These are phyloP conservation scores for Mycena venus DNA, from an alignment of 768 basidiomycete species.

Conservation along the genomic window DNA sequence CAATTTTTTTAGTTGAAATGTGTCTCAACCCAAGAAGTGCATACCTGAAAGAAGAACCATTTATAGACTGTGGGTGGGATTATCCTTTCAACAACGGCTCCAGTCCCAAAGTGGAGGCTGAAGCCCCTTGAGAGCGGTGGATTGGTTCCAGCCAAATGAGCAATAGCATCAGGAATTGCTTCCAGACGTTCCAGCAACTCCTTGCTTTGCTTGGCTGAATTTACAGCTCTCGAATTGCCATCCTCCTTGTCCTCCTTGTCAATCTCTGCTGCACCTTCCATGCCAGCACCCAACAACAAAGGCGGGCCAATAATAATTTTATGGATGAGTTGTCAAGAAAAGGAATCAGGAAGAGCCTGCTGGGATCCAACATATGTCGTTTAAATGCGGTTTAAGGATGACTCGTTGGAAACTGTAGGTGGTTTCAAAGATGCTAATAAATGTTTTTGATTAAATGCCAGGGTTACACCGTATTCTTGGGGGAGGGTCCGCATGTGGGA, in stretches of 20 bases:
- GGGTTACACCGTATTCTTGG: conserved; percentile 30
- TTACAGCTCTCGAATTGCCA: background rate
- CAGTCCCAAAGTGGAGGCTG: background rate
- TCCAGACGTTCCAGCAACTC: background rate
- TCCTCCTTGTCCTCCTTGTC: background rate
- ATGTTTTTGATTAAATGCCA: conserved; percentile 34
- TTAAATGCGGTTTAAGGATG: background rate
- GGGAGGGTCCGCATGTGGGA: conserved; percentile 18
- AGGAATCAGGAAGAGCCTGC: background rate
- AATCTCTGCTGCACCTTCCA: background rate
- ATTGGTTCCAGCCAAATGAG: background rate
- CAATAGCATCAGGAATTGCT: background rate
- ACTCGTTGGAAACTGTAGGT: conserved; percentile 19
- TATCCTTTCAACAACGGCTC: background rate
- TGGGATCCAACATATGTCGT: background rate
- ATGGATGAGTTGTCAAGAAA: background rate
- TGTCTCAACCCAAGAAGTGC: too few relatives aligned
- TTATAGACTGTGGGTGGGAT: background rate
- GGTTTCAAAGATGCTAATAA: conserved; percentile 22
- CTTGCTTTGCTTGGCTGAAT: too few relatives aligned
- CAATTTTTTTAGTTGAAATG: background rate
- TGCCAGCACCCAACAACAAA: background rate
- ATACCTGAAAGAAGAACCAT: conserved; percentile 28
- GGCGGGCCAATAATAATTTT: conserved; percentile 1
- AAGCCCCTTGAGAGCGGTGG: background rate